A percentile compares a stretch with the other conserved stretches of the same genome.
Evolutionary conservation across 1,284 basidiomycete genomes (phyloP).

Genomic region (Cystobasidium slooffiae): DNA sequence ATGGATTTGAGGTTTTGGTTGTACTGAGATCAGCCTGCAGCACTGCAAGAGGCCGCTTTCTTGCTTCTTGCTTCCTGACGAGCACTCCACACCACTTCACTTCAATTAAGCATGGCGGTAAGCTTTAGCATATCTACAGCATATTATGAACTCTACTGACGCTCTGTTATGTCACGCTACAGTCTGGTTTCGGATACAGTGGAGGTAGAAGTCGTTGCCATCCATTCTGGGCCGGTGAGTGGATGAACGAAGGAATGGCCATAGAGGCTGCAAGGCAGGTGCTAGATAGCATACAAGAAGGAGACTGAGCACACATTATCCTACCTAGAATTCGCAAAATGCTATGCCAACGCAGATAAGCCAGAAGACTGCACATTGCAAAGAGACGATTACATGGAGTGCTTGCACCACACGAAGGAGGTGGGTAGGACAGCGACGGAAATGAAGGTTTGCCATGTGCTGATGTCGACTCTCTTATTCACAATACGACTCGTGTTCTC

Average conservation of each 20-base stretch:
- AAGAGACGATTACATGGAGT: conserved; percentile 90
- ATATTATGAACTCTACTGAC: background rate
- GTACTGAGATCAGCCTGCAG: conserved; percentile 10
- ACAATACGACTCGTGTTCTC: background rate
- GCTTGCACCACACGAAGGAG: conserved; percentile 89
- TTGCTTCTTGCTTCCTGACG: background rate
- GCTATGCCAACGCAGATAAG: conserved; percentile 80
- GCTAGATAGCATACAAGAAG: background rate
- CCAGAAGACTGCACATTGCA: conserved; percentile 74
- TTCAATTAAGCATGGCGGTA: conserved; percentile 9
- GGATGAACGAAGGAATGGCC: conserved; percentile 54
- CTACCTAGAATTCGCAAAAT: conserved; percentile 65
- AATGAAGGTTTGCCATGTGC: background rate
- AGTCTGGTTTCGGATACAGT: conserved; percentile 69
- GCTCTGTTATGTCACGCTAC: conserved; percentile 4
- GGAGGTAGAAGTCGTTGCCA: conserved; percentile 86
- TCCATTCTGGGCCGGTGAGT: conserved; percentile 79
- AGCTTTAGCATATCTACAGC: background rate
- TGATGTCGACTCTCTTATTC: background rate
- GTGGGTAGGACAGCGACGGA: conserved; percentile 59
- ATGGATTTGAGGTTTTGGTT: conserved; percentile 4
- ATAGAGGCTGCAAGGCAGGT: background rate
- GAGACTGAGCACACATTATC: conserved; percentile 2
- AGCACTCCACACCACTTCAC: conserved; percentile 11
- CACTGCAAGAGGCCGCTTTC: background rate